Evolutionary conservation across 1,284 basidiomycete genomes (phyloP), one percentile per base, ranked within the genome.

Genomic region (Ganoderma leucocontextum): DNA sequence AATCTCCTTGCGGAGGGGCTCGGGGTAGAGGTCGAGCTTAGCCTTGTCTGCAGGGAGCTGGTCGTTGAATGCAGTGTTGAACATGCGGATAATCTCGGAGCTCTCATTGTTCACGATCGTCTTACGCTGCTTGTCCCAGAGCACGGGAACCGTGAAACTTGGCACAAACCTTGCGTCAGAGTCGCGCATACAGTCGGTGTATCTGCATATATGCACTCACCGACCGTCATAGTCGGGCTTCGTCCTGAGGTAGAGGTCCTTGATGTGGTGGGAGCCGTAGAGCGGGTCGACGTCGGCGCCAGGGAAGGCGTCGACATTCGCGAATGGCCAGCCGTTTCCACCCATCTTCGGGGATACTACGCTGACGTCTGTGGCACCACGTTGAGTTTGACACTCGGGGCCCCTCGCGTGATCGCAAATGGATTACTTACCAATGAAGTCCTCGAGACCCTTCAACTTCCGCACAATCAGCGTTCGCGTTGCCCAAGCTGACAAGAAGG

Each of bases 31-130:
- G 60, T 76, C 75, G 42, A 74, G 55, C 41, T 83, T 81, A 17
- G 90, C 91, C 73, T 89, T 89, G 13, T 93, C 88, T 2, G 84
- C 79, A 0, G 91, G 85, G 4, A 97, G 70, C 29, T 92, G 73
- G 7, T 89, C 82, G 79, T 97, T 91, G 83, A 98, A 97, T 9
- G 87, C 91, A 9, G 86, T 85, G 81, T 98, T 98, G 81, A 98
- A 87, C 58, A 96, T 94, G 64, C 97, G 91, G 75, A 99, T 96
- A 76, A 99, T 96, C 81, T 98, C 96, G 0, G 92, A 91, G 72
- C 91, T 94, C 79, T 98, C 96, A 80, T 98, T 99, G 84, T 95
- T 98, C 66, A 99, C 98, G 73, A 99, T 94, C 44, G 94, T 95
- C 67, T 92, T 82, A 49, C 80, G 83, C 81, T 98, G 94, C 84